Base-by-base conservation (phyloP, 2,329 filamentous ascomycete genomes). In the Diplodia corticola region DNA sequence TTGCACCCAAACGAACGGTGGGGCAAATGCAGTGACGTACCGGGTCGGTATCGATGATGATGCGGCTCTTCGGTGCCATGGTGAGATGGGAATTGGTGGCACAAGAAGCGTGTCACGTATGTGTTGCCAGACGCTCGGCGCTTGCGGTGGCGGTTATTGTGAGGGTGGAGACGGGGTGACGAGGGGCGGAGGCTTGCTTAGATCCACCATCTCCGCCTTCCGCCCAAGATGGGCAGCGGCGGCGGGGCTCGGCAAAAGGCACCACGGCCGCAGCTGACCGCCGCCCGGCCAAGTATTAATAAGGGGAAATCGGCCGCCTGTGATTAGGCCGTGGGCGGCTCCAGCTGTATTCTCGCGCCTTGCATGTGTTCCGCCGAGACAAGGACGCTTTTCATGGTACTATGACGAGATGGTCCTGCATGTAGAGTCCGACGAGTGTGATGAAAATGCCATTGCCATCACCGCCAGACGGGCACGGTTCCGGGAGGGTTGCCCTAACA, bases 41-140 rank as follows among this genome's bases (percentile, higher is more conserved):
- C 81, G 94, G 94, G 76, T 98, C 95, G 2, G 94, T 98, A 76
- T 99, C 95, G 73, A 99, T 95, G 73, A 99, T 97, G 71, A 99
- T 89, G 37, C 63, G 50, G 37, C 40, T 65, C 26, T 35, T 33
- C 5, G 44, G 57, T 5, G 57, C 44, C 40, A 59, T 59, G 54
- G 22, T 46, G 37, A 10, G 35, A 54, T n/a, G 12, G 24, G 30
- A 17, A 5, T 10, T n/a, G 17, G 51, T 37, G 12, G 7, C 9
- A 54, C 51, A 15, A 22, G n/a, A 50, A 28, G 12, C 24, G 24
- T 30, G 20, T 7, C 17, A 13, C 15, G 20, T 17, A 5, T 6
- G 15, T 30, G 17, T 13, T 20, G 24, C 24, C 24, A 51, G 22
- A 13, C 15, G 15, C 26, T 24, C 15, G 17, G 50, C 10, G 46